These are phyloP conservation scores for Arthrinium phaeospermum DNA, from an alignment of 2,329 filamentous ascomycete species.

Conservation along the genomic window DNA sequence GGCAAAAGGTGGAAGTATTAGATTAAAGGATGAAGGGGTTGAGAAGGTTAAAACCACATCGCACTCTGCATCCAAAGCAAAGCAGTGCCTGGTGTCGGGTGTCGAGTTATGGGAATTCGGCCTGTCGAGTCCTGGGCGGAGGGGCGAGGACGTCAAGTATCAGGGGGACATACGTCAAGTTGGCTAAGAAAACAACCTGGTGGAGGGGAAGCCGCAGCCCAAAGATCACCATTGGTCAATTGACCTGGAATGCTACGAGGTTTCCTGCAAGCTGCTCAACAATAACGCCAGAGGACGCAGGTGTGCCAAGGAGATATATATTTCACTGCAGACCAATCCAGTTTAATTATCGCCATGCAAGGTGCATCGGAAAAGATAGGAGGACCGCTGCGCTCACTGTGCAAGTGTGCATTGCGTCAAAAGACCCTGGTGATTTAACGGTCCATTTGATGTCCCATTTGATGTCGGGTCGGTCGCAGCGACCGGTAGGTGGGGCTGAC, in stretches of 20 bases:
- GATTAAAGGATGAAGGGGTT: not conserved
- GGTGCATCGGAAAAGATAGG: slow-evolving; percentile 12
- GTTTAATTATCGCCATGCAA: slow-evolving; percentile 16
- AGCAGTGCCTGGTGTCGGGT: not conserved
- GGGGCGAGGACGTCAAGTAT: slow-evolving; percentile 11
- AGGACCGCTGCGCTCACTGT: not conserved
- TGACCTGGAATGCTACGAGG: slow-evolving; percentile 26
- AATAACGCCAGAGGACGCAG: not conserved
- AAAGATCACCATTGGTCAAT: slow-evolving; percentile 28
- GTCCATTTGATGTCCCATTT: slow-evolving; percentile 3
- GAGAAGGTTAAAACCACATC: not conserved
- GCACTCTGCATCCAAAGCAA: not conserved
- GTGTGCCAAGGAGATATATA: not conserved
- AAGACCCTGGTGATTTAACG: slow-evolving; percentile 4
- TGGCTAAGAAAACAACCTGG: not conserved
- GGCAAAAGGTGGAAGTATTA: not conserved
- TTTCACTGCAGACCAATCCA: not conserved
- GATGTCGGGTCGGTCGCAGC: not conserved
- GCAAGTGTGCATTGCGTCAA: slow-evolving; percentile 1
- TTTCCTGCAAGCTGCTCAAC: not conserved
- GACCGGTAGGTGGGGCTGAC: slow-evolving; percentile 21
- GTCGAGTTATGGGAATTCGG: slow-evolving; percentile 3
- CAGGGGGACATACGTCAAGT: slow-evolving; percentile 12
- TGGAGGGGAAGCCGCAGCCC: slow-evolving; percentile 25
- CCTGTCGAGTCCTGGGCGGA: not conserved